Conservation (phyloP, 139 green algal genomes). For the Micromonas pusilla region DNA sequence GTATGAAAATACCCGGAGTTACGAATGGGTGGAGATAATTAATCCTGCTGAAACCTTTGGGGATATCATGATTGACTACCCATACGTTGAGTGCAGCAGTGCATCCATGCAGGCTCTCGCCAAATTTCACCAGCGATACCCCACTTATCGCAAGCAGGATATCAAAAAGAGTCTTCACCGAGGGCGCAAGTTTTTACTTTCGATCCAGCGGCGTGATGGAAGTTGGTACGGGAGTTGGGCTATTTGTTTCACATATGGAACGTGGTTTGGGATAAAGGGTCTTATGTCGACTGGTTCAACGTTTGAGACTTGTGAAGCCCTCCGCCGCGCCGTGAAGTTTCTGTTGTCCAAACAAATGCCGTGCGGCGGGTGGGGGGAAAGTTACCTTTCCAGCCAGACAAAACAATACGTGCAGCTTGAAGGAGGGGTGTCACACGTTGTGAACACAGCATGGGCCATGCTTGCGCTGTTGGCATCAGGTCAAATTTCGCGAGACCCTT, state of each 20-base stretch:
- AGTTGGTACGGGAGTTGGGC: slow-evolving; percentile 91
- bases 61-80: slow-evolving; percentile 99
- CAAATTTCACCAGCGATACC: slow-evolving; percentile 48
- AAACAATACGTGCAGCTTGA: slow-evolving; percentile 89
- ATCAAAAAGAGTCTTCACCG: not conserved
- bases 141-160: slow-evolving; percentile 18
- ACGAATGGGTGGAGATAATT: slow-evolving; percentile 65
- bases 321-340: slow-evolving; percentile 65
- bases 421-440: slow-evolving; percentile 66
- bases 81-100: slow-evolving; percentile 91
- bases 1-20: slow-evolving; percentile 94
- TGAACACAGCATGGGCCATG: slow-evolving; percentile 95
- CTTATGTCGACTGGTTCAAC: slow-evolving; percentile 63
- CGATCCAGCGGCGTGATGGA: slow-evolving; percentile 20
- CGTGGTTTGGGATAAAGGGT: slow-evolving; percentile 86
- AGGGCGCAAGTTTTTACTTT: slow-evolving; percentile 27
- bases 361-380: slow-evolving; percentile 92
- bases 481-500: slow-evolving; percentile 39
- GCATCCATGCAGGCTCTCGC: slow-evolving; percentile 85
- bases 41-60: slow-evolving; percentile 98
- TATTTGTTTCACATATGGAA: slow-evolving; percentile 98
- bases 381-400: slow-evolving; percentile 91
- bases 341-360: slow-evolving; percentile 74
- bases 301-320: slow-evolving; percentile 45
- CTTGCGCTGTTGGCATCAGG: slow-evolving; percentile 12